These are phyloP conservation scores for Trichaptum fuscoviolaceum DNA, from an alignment of 768 basidiomycete genomes.

Conservation along the genomic window DNA sequence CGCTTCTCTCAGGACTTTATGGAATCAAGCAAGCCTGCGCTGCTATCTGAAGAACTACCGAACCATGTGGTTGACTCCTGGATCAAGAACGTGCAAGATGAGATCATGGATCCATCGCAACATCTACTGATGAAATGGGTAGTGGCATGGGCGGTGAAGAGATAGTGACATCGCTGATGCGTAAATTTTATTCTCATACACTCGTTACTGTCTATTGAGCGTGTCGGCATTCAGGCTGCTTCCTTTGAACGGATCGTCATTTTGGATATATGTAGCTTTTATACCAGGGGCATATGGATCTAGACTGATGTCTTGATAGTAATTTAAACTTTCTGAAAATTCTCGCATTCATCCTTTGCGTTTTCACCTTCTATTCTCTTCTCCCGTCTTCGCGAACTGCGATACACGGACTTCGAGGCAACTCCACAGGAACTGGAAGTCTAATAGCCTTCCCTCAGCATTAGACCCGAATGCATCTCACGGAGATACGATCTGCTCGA, in stretches of 20 bases:
- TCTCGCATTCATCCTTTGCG: neutral
- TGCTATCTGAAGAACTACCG: neutral
- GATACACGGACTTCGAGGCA: neutral
- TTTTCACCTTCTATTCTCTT: neutral
- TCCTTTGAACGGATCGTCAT: neutral
- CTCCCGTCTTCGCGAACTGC: neutral
- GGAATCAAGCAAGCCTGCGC: neutral
- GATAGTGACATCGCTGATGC: neutral
- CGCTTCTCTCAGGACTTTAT: neutral
- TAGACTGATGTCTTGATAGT: neutral
- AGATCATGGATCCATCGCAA: neutral
- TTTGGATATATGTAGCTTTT: neutral
- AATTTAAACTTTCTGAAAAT: neutral
- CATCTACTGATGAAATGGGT: neutral
- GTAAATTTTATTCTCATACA: neutral
- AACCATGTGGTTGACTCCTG: conserved; percentile 1
- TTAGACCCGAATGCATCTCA: neutral
- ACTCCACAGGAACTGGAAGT: neutral
- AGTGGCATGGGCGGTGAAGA: neutral
- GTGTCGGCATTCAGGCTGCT: neutral
- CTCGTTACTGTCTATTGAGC: neutral
- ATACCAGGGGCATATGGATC: neutral
- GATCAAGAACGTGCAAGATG: conserved; percentile 1
- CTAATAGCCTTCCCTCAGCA: neutral
- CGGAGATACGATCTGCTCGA: neutral